Evolutionary conservation across 1,139 yeast species (phyloP), one percentile per base, ranked within the genome.

Genomic region (Insectozyma bohioensis): DNA sequence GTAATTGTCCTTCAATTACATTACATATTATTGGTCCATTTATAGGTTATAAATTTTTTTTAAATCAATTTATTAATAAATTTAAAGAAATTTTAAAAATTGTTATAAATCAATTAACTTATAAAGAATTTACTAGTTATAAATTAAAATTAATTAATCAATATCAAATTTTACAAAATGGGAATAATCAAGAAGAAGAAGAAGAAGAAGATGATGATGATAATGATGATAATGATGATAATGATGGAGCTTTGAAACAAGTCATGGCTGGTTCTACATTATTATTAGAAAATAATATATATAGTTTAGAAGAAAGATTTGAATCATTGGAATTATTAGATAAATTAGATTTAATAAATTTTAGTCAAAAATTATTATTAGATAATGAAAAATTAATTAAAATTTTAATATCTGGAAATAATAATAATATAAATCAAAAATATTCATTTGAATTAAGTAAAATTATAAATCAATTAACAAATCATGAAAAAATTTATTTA

Each of bases 211-310:
- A n/a, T 13, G 49, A n/a, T n/a, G 12, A 9, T 7, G 10, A 12
- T 15, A 15, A 28, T 8, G 18, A 15, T 11, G 12, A 15, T 20
- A 4, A 12, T 13, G 16, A 20, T 20, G 22, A 20, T n/a, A 8
- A 8, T 5, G 12, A n/a, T 13, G 49, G 48, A 29, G 68, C 82
- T 2, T 52, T 75, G 1, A 52, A 60, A 15, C 54, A 70, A 38
- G 70, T 74, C 0, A 50, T 74, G 4, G 64, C 76, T 4, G 75
- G 75, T 0, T 52, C 77, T 0, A 54, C 72, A 2, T 56, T 72
- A n/a, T 56, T 72, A 0, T 42, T 80, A 24, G 90, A 82, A 41
- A 70, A 72, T 35, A 55, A 63, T 30, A 61, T 75, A 15, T 77
- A 76, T 75, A 47, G 67, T 1, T 34, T 77, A 3, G 72, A 74